A percentile compares a stretch with the other conserved stretches of the same genome.
phyloP scores from a whole-genome alignment of 1,284 basidiomycete genomes.

The Austropuccinia psidii region DNA sequence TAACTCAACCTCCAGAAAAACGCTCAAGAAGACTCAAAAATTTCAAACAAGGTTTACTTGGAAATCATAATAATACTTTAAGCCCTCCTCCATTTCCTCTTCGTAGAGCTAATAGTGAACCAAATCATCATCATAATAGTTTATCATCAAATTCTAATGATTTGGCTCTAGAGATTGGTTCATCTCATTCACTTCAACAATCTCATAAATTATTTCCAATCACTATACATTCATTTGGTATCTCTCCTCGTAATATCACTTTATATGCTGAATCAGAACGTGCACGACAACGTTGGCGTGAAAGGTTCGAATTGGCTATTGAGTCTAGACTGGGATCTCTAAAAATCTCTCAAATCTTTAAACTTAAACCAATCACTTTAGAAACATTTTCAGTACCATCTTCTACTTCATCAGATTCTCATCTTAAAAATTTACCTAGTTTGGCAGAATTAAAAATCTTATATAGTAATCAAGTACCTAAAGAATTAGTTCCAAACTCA shows the following conservation, averaged over 20 bases:
- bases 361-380: conserved; percentile 41
- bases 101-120: not conserved
- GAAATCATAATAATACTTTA: not conserved
- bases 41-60: not conserved
- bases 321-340: conserved; percentile 75
- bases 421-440: conserved; percentile 1
- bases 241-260: conserved; percentile 47
- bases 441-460: conserved; percentile 12
- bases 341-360: conserved; percentile 72
- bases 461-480: conserved; percentile 10
- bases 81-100: not conserved
- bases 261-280: conserved; percentile 73
- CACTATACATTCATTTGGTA: conserved; percentile 27
- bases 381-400: conserved; percentile 11
- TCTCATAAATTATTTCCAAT: conserved; percentile 21
- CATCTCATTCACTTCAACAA: not conserved
- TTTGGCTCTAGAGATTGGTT: not conserved
- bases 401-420: conserved; percentile 6
- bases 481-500: conserved; percentile 10
- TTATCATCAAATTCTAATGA: no score
- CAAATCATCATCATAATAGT: not conserved
- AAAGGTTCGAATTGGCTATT: conserved; percentile 78
- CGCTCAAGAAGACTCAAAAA: not conserved
- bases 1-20: conserved; percentile 22
- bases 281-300: conserved; percentile 75